Percentiles rank a stretch among this genome's conserved stretches.
phyloP scores from a whole-genome alignment of 2,329 filamentous ascomycete species.

The Trichophyton rubrum region DNA sequence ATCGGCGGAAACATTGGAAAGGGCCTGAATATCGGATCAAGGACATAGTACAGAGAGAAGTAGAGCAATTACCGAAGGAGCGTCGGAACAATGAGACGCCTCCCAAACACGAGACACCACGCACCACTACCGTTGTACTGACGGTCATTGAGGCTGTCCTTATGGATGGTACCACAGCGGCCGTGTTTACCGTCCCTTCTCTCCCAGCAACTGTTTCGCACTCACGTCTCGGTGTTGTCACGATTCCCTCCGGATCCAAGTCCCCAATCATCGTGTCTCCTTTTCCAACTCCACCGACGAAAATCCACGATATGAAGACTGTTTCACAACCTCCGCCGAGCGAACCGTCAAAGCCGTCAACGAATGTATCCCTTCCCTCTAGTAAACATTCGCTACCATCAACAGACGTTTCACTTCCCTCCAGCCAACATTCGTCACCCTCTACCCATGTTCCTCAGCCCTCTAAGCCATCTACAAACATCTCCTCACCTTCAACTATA shows the following conservation, averaged over 20 bases:
- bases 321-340: neutral
- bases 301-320: neutral
- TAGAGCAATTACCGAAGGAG: neutral
- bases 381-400: neutral
- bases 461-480: neutral
- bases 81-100: neutral
- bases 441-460: neutral
- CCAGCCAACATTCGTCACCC: neutral
- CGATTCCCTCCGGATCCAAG: constrained; percentile 15
- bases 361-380: neutral
- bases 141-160: constrained; percentile 17
- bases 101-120: neutral
- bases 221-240: constrained; percentile 14
- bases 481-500: neutral
- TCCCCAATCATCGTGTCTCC: constrained; percentile 9
- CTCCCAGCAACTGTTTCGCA: constrained; percentile 18
- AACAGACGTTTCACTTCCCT: neutral
- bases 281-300: constrained; percentile 4
- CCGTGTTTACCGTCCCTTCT: constrained; percentile 16
- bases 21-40: neutral
- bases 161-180: constrained; percentile 16
- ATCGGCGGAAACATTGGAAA: constrained; percentile 1
- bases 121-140: constrained; percentile 12
- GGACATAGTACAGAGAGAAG: neutral
- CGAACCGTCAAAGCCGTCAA: neutral